Base-by-base conservation (phyloP, 306 rosid species). In the Hylodesmum podocarpum region DNA sequence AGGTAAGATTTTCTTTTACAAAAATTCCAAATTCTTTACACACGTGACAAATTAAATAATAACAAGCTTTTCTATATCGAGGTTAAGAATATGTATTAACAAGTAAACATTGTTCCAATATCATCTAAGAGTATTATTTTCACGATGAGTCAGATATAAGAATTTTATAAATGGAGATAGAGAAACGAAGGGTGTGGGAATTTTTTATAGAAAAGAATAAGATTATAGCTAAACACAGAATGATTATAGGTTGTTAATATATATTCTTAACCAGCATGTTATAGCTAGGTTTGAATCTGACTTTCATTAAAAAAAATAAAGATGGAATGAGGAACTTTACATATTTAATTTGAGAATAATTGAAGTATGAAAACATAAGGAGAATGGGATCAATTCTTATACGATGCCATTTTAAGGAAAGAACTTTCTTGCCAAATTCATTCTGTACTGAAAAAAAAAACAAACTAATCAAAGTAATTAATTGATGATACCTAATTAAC, bases 351-450 rank as follows among this genome's bases (percentile, higher is more conserved):
- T 65, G 72, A 79, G 87, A 89, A 87, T 84, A 87, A n/a, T n/a
- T n/a, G n/a, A 87, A 87, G 90, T 66, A 9, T 72, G 65, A 77
- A 77, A 87, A 83, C 87, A 81, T 64, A 18, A 43, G 75, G 91
- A 86, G 86, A 74, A 79, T 46, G 43, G 91, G 87, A 91, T 87
- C 85, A 73, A 72, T 85, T 85, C 88, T 76, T 59, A 68, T 43
- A 31, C 1, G 33, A 62, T 53, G 71, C 62, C 70, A 49, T 44
- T 75, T 64, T 80, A 53, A 19, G 59, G 49, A 64, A 31, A 51
- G 72, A 53, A 25, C 67, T 81, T 65, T 36, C 21, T 70, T 14
- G 12, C 13, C 24, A 47, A 64, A 53, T 75, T 67, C 68, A 39
- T n/a, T 63, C 76, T 78, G 71, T 40, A 67, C 41, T 25, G n/a